Conservation (phyloP, 208 protist species). For the Trypanosoma melophagium region DNA sequence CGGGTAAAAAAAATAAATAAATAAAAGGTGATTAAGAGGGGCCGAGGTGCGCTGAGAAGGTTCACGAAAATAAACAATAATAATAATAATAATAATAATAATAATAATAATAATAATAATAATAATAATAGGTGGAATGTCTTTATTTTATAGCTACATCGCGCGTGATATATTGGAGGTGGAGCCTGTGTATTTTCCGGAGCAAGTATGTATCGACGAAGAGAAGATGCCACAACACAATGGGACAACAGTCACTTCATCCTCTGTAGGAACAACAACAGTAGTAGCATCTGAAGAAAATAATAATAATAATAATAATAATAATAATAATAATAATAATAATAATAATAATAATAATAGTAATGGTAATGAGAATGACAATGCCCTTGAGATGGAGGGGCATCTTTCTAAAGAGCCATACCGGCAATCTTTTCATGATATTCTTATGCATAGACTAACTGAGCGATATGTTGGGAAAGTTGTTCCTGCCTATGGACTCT, state of each 20-base stretch:
- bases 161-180: conserved; percentile 77
- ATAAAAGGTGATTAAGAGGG: no score
- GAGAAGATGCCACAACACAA: no score
- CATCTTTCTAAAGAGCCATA: conserved; percentile 24
- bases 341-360: conserved; percentile 4
- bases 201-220: background rate
- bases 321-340: no score
- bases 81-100: background rate
- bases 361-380: background rate
- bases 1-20: no score
- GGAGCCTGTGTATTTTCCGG: conserved; percentile 82
- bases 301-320: no score
- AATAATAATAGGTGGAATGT: no score
- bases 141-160: conserved; percentile 66
- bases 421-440: conserved; percentile 39
- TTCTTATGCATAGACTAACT: conserved; percentile 72
- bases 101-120: background rate
- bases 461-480: conserved; percentile 84
- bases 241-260: background rate
- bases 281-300: background rate
- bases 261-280: background rate
- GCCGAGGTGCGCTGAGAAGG: no score
- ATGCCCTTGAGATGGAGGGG: conserved; percentile 3
- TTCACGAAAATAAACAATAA: no score
- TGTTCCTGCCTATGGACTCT: conserved; percentile 57